Base-by-base conservation (phyloP, 768 basidiomycete genomes). In the Leccinum subtestaceum region DNA sequence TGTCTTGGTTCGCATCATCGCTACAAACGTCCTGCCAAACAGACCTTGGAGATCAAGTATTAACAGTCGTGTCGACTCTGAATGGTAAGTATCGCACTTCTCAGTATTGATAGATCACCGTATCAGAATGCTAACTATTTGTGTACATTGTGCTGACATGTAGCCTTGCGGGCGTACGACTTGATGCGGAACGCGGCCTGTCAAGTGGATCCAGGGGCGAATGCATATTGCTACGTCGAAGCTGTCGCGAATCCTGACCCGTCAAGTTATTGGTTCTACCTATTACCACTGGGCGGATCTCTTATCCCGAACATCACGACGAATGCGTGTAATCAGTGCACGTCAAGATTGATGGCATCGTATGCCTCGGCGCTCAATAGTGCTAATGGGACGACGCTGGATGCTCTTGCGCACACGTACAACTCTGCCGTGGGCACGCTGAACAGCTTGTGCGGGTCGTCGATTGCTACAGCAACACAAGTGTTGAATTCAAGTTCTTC, bases 181-280 rank as follows among this genome's bases (percentile, higher is more conserved):
- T 59, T 90, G 52, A 84, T 90, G 81, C 80, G 84, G 40, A 70
- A 78, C 13, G 78, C 78, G 0, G 88, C 80, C 6, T 94, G 92
- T 67, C 75, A 82, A 23, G 63, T 78, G 8, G 78, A 89, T 70
- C 78, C 84, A 10, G 65, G 76, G 4, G 80, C 84, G 31, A 80
- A 86, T 64, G 72, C 83, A 0, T 94, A 91, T 74, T 94, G 91
- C 76, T 93, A 83, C 74, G 54, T 91, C 55, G 78, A 85, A 60
- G 89, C 91, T 13, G 80, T 83, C 21, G 76, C 74, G 34, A 77
- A 77, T 60, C 32, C 77, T 3, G 83, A 84, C 58, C 83, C 88
- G 0, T 80, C 84, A 21, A 89, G 90, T 68, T 70, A 85, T n/a
- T 91, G 86, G 76, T 83, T 85, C 70, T 94, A 90, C 75, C 72